Conservation (phyloP, 179 eudicot species). For the Camellia oleifera region DNA sequence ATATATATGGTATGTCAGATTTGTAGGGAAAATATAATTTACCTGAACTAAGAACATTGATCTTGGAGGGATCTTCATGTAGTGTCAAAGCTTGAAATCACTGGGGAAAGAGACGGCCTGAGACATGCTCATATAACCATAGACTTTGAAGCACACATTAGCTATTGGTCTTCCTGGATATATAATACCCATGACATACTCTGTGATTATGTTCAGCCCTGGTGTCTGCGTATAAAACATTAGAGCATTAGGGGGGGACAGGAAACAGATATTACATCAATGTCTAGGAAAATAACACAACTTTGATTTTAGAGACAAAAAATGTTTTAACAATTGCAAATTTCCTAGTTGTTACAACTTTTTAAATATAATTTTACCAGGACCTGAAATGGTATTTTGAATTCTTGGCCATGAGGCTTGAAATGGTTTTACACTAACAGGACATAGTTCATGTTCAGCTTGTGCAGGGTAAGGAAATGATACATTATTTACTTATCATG, state of each 20-base stretch:
- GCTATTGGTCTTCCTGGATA: conserved; percentile 91
- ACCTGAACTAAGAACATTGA: conserved; percentile 99
- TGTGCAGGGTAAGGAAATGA: not conserved
- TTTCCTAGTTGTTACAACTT: not conserved
- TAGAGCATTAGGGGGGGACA: conserved; percentile 10
- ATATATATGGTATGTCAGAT: not conserved
- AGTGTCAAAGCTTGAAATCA: conserved; percentile 93
- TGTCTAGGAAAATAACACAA: not conserved
- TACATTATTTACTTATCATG: not conserved
- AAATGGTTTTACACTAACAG: not conserved
- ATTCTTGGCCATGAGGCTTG: not conserved
- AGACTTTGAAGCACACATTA: conserved; percentile 84
- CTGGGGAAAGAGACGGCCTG: conserved; percentile 89
- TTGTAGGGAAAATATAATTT: conserved; percentile 6
- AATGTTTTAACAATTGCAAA: not conserved
- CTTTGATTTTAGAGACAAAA: not conserved
- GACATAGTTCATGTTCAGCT: conserved; percentile 4
- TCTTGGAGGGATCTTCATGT: conserved; percentile 98
- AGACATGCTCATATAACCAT: conserved; percentile 93
- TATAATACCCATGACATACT: conserved; percentile 82
- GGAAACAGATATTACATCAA: not conserved
- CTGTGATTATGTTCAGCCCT: conserved; percentile 87
- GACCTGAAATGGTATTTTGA: not conserved
- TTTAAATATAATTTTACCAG: not conserved
- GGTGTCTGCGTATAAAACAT: conserved; percentile 60